phyloP scores from a whole-genome alignment of 495 filamentous ascomycete genomes.

The Penicillium bovifimosum region DNA sequence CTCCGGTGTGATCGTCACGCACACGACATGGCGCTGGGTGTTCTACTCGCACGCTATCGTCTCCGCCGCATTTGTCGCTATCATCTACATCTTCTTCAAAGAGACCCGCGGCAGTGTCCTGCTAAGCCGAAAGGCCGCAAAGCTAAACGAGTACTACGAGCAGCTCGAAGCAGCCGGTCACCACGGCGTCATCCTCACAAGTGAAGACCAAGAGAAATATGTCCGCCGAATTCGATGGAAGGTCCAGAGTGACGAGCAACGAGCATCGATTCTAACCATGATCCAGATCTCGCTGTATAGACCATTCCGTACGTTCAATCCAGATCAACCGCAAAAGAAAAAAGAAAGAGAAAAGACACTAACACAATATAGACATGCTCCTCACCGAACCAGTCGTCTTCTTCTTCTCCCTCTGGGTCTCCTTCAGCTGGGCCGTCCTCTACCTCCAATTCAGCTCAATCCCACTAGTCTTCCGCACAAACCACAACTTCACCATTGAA shows the following conservation, averaged over 20 bases:
- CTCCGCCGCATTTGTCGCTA: conserved; percentile 55
- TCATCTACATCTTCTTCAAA: conserved; percentile 62
- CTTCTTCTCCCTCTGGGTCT: conserved; percentile 87
- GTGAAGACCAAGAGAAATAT: conserved; percentile 23
- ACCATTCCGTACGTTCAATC: conserved; percentile 59
- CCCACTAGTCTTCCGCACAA: conserved; percentile 67
- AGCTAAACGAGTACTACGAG: conserved; percentile 77
- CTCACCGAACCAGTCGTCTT: conserved; percentile 91
- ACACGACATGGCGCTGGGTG: conserved; percentile 76
- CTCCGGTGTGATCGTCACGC: conserved; percentile 62
- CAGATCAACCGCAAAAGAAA: not conserved
- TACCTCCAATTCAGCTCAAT: conserved; percentile 79
- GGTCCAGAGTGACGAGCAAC: conserved; percentile 77
- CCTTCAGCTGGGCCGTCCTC: conserved; percentile 85
- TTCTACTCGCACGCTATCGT: conserved; percentile 82
- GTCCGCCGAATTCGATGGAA: conserved; percentile 72
- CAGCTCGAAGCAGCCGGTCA: conserved; percentile 61
- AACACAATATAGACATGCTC: conserved; percentile 52
- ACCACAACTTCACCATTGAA: conserved; percentile 63
- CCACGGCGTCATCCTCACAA: conserved; percentile 51
- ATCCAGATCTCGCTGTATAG: conserved; percentile 67
- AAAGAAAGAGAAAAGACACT: conserved; percentile 1
- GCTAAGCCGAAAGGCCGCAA: conserved; percentile 66
- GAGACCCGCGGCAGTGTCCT: conserved; percentile 84
- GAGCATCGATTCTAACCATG: conserved; percentile 62